phyloP scores from a whole-genome alignment of 495 filamentous ascomycete genomes.

The Tuber indicum region DNA sequence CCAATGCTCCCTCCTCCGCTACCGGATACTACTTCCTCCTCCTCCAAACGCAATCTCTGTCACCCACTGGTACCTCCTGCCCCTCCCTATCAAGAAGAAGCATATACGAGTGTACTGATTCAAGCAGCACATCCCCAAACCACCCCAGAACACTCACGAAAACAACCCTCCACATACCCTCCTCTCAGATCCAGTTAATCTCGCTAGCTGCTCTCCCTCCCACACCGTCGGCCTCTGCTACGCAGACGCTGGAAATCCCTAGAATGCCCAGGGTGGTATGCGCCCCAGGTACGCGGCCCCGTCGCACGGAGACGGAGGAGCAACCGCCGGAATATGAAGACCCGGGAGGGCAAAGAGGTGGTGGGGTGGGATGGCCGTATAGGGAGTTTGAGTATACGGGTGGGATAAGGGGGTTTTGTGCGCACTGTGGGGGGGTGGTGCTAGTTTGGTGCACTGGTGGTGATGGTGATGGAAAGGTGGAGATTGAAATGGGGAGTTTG shows the following conservation, averaged over 20 bases:
- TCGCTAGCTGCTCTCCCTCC: background rate
- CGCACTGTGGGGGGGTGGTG: background rate
- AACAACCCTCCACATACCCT: background rate
- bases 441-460: background rate
- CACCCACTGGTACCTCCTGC: background rate
- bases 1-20: background rate
- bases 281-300: background rate
- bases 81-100: background rate
- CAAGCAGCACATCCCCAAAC: background rate
- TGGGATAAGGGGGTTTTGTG: background rate
- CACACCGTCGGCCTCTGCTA: background rate
- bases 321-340: background rate
- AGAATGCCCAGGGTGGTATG: background rate
- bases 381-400: background rate
- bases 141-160: background rate
- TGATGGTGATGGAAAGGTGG: background rate
- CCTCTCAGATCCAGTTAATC: background rate
- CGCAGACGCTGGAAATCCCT: background rate
- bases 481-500: background rate
- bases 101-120: background rate
- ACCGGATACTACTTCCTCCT: background rate
- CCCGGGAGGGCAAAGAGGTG: background rate
- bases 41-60: background rate
- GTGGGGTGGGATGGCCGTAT: background rate
- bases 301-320: background rate